A percentile compares a stretch with the other conserved stretches of the same genome.
These are phyloP conservation scores for Phytophthora aleatoria DNA, from an alignment of 352 stramenopile species.

Conservation along the genomic window DNA sequence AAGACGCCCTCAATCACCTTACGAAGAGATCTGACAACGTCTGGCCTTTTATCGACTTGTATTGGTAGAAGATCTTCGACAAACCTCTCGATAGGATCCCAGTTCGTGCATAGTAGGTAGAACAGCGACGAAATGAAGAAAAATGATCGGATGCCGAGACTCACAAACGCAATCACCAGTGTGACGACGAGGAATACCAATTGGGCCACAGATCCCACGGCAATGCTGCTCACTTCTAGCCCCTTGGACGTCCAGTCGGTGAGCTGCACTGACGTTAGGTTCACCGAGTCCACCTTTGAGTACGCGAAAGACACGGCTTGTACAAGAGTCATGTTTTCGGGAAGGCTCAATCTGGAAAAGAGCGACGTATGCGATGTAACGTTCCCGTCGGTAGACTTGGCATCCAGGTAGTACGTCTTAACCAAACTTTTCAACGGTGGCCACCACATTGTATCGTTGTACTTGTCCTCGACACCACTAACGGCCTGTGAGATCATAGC, in stretches of 20 bases:
- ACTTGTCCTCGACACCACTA: conserved; percentile 82
- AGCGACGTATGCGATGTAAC: conserved; percentile 49
- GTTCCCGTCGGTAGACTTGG: conserved; percentile 64
- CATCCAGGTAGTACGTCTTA: conserved; percentile 84
- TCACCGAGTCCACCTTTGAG: conserved; percentile 85
- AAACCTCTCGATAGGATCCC: conserved; percentile 87
- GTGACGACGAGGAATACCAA: conserved; percentile 79
- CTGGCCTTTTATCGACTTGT: conserved; percentile 69
- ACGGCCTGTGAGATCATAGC: conserved; percentile 83
- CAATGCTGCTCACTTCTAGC: conserved; percentile 83
- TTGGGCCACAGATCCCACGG: conserved; percentile 82
- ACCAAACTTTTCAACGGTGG: conserved; percentile 81
- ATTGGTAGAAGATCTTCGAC: conserved; percentile 82
- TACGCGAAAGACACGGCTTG: conserved; percentile 79
- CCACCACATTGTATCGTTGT: conserved; percentile 92
- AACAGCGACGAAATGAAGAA: conserved; percentile 91
- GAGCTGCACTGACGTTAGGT: conserved; percentile 85
- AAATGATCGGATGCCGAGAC: conserved; percentile 81
- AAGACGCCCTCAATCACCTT: conserved; percentile 89
- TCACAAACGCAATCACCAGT: conserved; percentile 85
- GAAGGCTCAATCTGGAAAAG: conserved; percentile 60
- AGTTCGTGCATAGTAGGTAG: conserved; percentile 86
- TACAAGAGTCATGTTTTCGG: conserved; percentile 85
- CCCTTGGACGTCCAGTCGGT: conserved; percentile 87
- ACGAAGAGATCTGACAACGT: conserved; percentile 70